A percentile compares a stretch with the other conserved stretches of the same genome.
phyloP scores from a whole-genome alignment of 306 rosid genomes.

The Prunus salicina region DNA sequence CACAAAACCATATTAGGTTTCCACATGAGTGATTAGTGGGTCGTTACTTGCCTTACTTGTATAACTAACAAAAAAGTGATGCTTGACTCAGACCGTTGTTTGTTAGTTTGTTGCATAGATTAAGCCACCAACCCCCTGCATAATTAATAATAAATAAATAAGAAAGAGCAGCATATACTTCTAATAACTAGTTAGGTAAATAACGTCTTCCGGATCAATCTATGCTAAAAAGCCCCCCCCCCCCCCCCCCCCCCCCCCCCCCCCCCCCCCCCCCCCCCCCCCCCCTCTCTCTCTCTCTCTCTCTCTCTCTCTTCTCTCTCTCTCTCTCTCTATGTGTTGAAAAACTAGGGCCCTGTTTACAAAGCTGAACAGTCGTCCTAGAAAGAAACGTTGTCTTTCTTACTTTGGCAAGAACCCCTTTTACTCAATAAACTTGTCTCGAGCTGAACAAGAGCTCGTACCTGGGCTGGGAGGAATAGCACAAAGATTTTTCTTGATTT shows the following conservation, averaged over 20 bases:
- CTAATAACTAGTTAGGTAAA: not conserved
- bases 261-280: too few species aligned
- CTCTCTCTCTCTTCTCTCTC: too few species aligned
- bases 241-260: too few species aligned
- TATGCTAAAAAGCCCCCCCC: not conserved
- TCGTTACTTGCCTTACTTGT: not conserved
- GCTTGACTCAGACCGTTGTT: not conserved
- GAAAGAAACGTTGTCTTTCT: not conserved
- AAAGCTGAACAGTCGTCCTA: not conserved
- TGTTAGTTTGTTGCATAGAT: not conserved
- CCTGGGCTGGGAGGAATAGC: not conserved
- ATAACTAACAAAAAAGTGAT: not conserved
- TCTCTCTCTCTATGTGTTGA: too few species aligned
- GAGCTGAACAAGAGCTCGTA: conserved; percentile 1
- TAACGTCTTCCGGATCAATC: not conserved
- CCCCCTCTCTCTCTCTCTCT: too few species aligned
- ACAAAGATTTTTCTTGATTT: conserved; percentile 4
- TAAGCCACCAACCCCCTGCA: not conserved
- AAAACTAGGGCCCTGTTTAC: too few species aligned
- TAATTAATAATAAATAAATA: not conserved
- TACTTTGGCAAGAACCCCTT: conserved; percentile 4
- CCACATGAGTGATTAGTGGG: not conserved
- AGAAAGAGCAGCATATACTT: not conserved
- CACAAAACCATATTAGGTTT: not conserved
- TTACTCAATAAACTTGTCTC: not conserved